Base-by-base conservation (phyloP, 331 rosid genomes). In the Acacia concinna region DNA sequence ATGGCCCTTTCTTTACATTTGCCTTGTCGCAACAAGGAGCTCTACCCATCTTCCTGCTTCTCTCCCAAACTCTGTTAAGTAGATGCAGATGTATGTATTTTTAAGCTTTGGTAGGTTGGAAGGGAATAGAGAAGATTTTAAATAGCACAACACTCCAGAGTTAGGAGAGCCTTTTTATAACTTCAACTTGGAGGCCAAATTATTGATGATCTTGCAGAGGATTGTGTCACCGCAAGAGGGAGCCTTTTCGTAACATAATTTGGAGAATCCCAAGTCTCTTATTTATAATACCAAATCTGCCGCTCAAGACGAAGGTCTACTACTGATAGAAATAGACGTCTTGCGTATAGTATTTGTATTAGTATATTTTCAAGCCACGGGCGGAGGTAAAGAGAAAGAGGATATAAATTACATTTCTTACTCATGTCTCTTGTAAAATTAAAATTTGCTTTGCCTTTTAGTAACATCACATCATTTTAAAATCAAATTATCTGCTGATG, bases 1-100 rank as follows among this genome's bases (percentile, higher is more conserved):
- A 93, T 79, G 97, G 97, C 3, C 97, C 97, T 85, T 71, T 93
- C 92, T 93, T 93, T 49, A 93, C 97, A 79, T 85, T 91, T 31
- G 91, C 89, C 84, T 91, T 93, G 80, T 93, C 97, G 77, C 97
- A 93, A 47, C 97, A 93, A 59, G 97, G 97, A 82, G 94, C 90
- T 62, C 97, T 91, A 0, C 97, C 97, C 97, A 91, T 91, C 43
- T 76, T 9, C 6, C 63, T 57, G 21, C 20, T 1, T 6, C 68
- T 30, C 67, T 60, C n/a, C n/a, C 67, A 60, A 27, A 28, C 67
- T 30, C 40, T 62, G 40, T 31, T 30, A 30, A 62, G 30, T 15
- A 6, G 40, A 62, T 5, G 38, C 38, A 62, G 38, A 14, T n/a
- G 8, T 59, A 32, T 62, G 57, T 62, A 12, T 37, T 32, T n/a